These are phyloP conservation scores for Epichloe scottii DNA, from an alignment of 2,329 filamentous ascomycete species.

Conservation along the genomic window DNA sequence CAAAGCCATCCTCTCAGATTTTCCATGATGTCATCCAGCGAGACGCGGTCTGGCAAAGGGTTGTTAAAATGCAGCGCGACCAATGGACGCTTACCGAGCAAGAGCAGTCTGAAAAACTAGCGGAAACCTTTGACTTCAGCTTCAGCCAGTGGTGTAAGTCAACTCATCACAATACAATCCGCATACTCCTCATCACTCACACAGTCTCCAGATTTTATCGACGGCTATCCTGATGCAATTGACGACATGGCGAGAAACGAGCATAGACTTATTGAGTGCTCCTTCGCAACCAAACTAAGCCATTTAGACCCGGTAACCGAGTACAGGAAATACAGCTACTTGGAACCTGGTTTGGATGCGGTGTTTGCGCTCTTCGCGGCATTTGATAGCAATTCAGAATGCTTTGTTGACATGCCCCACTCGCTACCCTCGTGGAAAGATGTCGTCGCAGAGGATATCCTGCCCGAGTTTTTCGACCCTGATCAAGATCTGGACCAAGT, in stretches of 20 bases:
- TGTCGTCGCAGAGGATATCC: not conserved
- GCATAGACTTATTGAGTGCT: not conserved
- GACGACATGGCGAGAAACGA: not conserved
- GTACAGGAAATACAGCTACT: not conserved
- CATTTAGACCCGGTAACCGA: not conserved
- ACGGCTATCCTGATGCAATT: not conserved
- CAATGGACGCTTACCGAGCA: not conserved
- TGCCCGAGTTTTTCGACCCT: not conserved
- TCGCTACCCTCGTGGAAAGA: not conserved
- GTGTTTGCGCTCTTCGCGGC: not conserved
- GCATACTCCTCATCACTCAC: not conserved
- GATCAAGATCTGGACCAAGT: not conserved
- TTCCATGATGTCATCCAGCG: not conserved
- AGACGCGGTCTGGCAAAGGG: not conserved
- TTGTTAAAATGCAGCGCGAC: not conserved
- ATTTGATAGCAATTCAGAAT: too few relatives aligned
- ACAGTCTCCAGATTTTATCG: not conserved
- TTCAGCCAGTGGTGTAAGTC: not conserved
- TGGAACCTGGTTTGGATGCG: not conserved
- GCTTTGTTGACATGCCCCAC: not conserved
- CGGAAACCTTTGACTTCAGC: not conserved
- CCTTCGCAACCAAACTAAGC: not conserved
- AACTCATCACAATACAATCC: too few relatives aligned
- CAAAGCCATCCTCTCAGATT: not conserved
- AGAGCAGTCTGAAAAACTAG: too few relatives aligned